These are phyloP conservation scores for Naganishia cerealis DNA, from an alignment of 1,284 basidiomycete species.

Conservation along the genomic window DNA sequence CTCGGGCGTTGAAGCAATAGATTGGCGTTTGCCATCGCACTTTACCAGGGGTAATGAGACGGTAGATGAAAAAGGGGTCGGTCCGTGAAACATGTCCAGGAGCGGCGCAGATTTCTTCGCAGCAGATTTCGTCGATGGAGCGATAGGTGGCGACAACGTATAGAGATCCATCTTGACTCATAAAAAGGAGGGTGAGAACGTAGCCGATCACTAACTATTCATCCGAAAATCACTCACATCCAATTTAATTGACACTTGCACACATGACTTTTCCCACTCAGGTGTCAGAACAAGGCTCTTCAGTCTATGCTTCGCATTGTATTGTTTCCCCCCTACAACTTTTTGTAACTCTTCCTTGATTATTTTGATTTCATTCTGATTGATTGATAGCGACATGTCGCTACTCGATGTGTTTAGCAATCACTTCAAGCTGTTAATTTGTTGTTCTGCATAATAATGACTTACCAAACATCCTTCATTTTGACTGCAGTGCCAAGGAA, in stretches of 20 bases:
- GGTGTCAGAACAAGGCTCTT: neutral
- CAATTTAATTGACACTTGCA: neutral
- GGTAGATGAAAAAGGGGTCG: neutral
- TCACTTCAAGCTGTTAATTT: neutral
- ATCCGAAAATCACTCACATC: neutral
- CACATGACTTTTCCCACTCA: neutral
- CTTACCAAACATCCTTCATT: conserved; percentile 14
- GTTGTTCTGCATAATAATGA: neutral
- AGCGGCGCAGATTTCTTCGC: neutral
- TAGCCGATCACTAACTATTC: too few relatives aligned
- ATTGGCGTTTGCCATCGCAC: neutral
- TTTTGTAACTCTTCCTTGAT: conserved; percentile 10
- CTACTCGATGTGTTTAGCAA: neutral
- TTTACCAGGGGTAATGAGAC: neutral
- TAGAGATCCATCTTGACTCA: neutral
- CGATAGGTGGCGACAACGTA: neutral
- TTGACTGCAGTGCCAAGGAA: neutral
- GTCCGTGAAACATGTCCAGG: neutral
- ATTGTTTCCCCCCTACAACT: neutral
- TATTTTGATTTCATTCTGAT: neutral
- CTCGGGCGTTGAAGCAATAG: neutral
- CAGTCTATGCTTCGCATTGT: neutral
- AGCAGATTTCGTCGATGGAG: neutral
- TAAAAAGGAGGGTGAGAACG: too few relatives aligned
- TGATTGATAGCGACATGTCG: conserved; percentile 8